These are phyloP conservation scores for Litchi chinensis DNA, from an alignment of 345 rosid genomes.

Conservation along the genomic window DNA sequence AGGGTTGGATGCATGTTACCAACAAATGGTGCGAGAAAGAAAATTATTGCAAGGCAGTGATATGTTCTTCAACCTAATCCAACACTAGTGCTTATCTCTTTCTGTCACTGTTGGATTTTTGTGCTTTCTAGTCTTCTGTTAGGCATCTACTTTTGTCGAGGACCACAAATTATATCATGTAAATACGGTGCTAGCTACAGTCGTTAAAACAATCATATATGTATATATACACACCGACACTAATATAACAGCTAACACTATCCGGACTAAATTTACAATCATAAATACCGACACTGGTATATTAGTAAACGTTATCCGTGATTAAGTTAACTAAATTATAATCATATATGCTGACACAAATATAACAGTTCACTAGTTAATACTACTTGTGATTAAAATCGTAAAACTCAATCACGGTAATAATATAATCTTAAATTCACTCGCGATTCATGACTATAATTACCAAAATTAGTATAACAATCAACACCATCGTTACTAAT, in stretches of 20 bases:
- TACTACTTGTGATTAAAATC: no score
- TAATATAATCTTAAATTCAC: no score
- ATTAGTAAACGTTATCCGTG: no score
- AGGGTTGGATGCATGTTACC: conserved; percentile 3
- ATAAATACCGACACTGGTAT: no score
- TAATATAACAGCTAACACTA: not conserved
- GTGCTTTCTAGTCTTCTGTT: not conserved
- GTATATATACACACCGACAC: not conserved
- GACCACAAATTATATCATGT: not conserved
- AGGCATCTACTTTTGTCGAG: not conserved
- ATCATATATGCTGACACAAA: no score
- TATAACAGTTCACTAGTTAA: no score
- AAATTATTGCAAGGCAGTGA: not conserved
- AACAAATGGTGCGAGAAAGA: not conserved
- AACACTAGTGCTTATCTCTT: not conserved
- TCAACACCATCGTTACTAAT: not conserved
- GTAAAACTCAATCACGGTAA: no score
- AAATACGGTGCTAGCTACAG: not conserved
- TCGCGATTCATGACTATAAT: no score
- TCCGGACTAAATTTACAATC: no score
- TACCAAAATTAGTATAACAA: no score
- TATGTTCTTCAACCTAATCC: not conserved
- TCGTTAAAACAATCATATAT: not conserved
- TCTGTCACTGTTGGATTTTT: not conserved
- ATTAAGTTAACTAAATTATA: no score